A percentile compares a stretch with the other conserved stretches of the same genome.
phyloP scores from a whole-genome alignment of 441 rosid species.

The Erysimum pusillum region DNA sequence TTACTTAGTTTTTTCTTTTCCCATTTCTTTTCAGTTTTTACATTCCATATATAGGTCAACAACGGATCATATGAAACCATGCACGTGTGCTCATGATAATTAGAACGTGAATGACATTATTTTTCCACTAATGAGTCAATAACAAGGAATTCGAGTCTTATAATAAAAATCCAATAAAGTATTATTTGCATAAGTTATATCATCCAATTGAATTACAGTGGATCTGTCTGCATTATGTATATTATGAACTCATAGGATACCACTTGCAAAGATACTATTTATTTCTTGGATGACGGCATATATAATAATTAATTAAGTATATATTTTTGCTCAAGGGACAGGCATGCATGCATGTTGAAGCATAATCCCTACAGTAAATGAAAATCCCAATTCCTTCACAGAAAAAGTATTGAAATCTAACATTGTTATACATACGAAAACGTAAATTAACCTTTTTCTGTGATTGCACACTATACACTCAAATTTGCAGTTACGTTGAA shows the following conservation, averaged over 20 bases:
- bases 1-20: not conserved
- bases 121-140: conserved; percentile 27
- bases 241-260: conserved; percentile 20
- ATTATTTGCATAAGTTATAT: not conserved
- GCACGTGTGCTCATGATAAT: conserved; percentile 30
- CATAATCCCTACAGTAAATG: conserved; percentile 6
- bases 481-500: conserved; percentile 10
- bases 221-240: conserved; percentile 15
- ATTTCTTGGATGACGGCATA: conserved; percentile 6
- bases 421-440: conserved; percentile 1
- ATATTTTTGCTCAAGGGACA: not conserved
- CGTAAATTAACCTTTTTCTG: not conserved
- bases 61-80: conserved; percentile 27
- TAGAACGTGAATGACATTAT: conserved; percentile 29
- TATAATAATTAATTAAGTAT: not conserved
- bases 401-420: not conserved
- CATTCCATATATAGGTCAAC: conserved; percentile 31
- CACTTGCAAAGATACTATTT: conserved; percentile 38
- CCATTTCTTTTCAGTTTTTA: conserved; percentile 18
- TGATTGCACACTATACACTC: conserved; percentile 4
- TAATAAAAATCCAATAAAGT: not conserved
- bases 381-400: not conserved
- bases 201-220: conserved; percentile 6
- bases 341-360: conserved; percentile 35
- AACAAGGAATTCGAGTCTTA: conserved; percentile 13